phyloP scores from a whole-genome alignment of 2,329 filamentous ascomycete species.

The Fusarium stilboides region DNA sequence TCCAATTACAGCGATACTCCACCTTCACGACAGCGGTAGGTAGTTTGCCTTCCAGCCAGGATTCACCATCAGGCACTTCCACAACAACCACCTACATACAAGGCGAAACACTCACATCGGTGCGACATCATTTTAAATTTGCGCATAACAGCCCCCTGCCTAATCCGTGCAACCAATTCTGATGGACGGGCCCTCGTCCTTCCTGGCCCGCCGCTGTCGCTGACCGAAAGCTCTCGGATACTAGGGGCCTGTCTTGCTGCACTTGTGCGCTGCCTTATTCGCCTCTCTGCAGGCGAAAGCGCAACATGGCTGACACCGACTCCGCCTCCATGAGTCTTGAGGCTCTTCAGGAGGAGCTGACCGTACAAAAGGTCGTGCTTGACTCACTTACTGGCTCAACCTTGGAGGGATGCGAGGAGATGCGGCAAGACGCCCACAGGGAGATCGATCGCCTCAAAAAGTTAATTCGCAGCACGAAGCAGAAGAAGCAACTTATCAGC shows the following conservation, averaged over 20 bases:
- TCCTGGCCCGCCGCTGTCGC: conserved; percentile 27
- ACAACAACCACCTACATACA: background rate
- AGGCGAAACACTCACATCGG: background rate
- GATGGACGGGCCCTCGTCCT: conserved; percentile 30
- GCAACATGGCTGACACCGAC: conserved; percentile 35
- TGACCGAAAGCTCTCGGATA: conserved; percentile 35
- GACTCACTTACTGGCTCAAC: conserved; percentile 55
- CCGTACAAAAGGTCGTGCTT: conserved; percentile 60
- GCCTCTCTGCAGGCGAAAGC: conserved; percentile 23
- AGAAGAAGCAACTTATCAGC: conserved; percentile 13
- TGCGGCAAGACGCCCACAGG: conserved; percentile 47
- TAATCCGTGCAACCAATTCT: conserved; percentile 22
- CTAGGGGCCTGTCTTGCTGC: conserved; percentile 18
- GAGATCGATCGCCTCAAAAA: conserved; percentile 54
- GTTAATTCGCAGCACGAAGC: conserved; percentile 43
- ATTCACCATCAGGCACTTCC: no score
- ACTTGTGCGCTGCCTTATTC: conserved; percentile 34
- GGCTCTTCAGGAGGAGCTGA: conserved; percentile 59
- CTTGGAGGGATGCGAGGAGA: conserved; percentile 51
- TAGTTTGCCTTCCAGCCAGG: no score
- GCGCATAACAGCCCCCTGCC: conserved; percentile 6
- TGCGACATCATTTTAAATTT: background rate
- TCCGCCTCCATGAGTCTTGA: conserved; percentile 43
- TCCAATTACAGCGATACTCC: conserved; percentile 6
- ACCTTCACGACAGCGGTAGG: background rate